Conservation (phyloP, 768 basidiomycete genomes). For the Terana coerulea region DNA sequence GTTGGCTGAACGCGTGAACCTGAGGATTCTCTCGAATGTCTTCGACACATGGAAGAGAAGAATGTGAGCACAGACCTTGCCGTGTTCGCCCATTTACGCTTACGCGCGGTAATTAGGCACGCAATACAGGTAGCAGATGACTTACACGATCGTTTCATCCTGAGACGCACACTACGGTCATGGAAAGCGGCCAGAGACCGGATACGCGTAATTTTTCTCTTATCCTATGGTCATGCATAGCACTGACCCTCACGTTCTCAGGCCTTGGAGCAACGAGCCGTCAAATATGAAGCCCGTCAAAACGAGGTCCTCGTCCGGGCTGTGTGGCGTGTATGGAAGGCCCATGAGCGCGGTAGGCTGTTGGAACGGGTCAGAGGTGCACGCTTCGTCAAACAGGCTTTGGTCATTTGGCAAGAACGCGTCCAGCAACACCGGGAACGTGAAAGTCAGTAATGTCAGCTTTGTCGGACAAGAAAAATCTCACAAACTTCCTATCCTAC, state of each 20-base stretch:
- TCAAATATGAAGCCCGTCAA: conserved; percentile 52
- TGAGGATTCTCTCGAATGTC: conserved; percentile 44
- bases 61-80: too few relatives aligned
- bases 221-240: too few relatives aligned
- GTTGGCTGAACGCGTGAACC: conserved; percentile 40
- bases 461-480: background rate
- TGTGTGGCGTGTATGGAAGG: conserved; percentile 62
- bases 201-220: conserved; percentile 31
- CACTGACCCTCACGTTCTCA: too few relatives aligned
- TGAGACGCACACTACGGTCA: conserved; percentile 43
- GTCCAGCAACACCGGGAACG: conserved; percentile 35
- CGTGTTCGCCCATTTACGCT: conserved; percentile 7
- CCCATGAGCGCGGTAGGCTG: conserved; percentile 57
- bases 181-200: conserved; percentile 56
- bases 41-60: conserved; percentile 56
- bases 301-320: conserved; percentile 57
- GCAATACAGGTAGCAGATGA: conserved; percentile 40
- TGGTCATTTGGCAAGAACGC: conserved; percentile 48
- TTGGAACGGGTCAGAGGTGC: conserved; percentile 48
- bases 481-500: background rate
- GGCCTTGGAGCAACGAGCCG: conserved; percentile 53
- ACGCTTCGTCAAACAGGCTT: conserved; percentile 42
- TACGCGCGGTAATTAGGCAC: conserved; percentile 43
- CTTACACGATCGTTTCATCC: conserved; percentile 37
- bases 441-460: conserved; percentile 38